Base-by-base conservation (phyloP, 1,284 basidiomycete genomes). In the Sporisorium exsertum region DNA sequence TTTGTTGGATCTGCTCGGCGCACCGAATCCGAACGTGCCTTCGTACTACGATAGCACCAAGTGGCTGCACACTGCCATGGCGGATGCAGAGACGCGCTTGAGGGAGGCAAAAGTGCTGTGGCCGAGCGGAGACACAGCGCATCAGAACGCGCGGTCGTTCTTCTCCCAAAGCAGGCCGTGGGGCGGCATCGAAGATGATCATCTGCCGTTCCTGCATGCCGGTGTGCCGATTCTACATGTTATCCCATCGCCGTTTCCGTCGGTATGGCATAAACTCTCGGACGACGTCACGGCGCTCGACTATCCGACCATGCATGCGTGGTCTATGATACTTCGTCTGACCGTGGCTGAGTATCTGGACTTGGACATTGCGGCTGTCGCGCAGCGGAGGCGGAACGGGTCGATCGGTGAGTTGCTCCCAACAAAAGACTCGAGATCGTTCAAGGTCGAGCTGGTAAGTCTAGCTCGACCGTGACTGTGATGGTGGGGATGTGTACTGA, bases 151-250 rank as follows among this genome's bases (percentile, higher is more conserved):
- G 13, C 56, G 42, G 3, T 64, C 57, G n/a, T 81, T 79, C 47
- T 77, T 76, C 63, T 56, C 58, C 2, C 15, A 27, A 7, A 35
- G 20, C 20, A 50, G 47, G 51, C 64, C 56, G 87, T 90, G 32
- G 89, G 91, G 90, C 1, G 91, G 91, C 51, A 92, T 98, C 65
- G 93, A 91, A 46, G 97, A 99, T 86, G 97, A 99, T 87, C 97
- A 99, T 86, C 86, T 94, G 27, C 97, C 97, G 16, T 99, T 99
- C 87, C 82, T 97, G 49, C 86, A 88, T 40, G 87, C 88, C 58
- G 97, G 96, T 7, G 95, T 99, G 20, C 94, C 91, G 63, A 88
- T 98, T 53, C 86, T 99, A 72, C 97, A 99, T 85, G 84, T 99
- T 55, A 99, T 99, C 67, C 87, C 95, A 0, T 90, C 90, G 46